phyloP scores from a whole-genome alignment of 805 yeast species.

The Monosporozyma solicola region DNA sequence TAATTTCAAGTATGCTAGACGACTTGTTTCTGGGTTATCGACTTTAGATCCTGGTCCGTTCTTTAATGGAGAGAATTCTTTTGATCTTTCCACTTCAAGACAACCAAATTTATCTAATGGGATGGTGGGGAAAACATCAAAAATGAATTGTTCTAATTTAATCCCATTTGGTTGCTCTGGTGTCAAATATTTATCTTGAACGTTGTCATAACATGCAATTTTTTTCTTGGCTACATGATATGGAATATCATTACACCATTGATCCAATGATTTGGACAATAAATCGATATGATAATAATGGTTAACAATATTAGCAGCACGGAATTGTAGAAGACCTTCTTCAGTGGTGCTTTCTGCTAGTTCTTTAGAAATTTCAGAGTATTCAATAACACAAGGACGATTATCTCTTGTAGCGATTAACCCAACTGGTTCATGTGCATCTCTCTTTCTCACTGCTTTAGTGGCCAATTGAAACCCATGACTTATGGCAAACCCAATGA shows the following conservation, averaged over 20 bases:
- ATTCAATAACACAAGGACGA: constrained; percentile 87
- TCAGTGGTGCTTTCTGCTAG: constrained; percentile 60
- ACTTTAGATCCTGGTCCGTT: constrained; percentile 76
- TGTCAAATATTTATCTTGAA: constrained; percentile 38
- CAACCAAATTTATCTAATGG: constrained; percentile 70
- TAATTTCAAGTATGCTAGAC: constrained; percentile 51
- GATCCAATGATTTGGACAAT: constrained; percentile 46
- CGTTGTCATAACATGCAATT: constrained; percentile 50
- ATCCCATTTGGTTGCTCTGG: constrained; percentile 87
- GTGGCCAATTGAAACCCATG: constrained; percentile 71
- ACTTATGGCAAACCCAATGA: constrained; percentile 70
- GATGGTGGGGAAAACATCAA: constrained; percentile 86
- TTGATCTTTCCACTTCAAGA: constrained; percentile 75
- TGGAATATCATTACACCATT: constrained; percentile 73
- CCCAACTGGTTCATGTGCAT: constrained; percentile 84
- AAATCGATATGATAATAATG: constrained; percentile 88
- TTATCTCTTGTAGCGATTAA: constrained; percentile 64
- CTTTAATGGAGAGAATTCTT: constrained; percentile 90
- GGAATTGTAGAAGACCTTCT: constrained; percentile 53
- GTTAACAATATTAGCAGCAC: constrained; percentile 96
- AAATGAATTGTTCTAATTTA: constrained; percentile 92
- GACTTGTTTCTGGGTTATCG: constrained; percentile 82
- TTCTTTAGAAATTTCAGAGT: constrained; percentile 76
- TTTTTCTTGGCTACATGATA: constrained; percentile 92
- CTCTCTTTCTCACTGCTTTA: constrained; percentile 89